These are phyloP conservation scores for Scutellaria barbata DNA, from an alignment of 257 asterid genomes.

Conservation along the genomic window DNA sequence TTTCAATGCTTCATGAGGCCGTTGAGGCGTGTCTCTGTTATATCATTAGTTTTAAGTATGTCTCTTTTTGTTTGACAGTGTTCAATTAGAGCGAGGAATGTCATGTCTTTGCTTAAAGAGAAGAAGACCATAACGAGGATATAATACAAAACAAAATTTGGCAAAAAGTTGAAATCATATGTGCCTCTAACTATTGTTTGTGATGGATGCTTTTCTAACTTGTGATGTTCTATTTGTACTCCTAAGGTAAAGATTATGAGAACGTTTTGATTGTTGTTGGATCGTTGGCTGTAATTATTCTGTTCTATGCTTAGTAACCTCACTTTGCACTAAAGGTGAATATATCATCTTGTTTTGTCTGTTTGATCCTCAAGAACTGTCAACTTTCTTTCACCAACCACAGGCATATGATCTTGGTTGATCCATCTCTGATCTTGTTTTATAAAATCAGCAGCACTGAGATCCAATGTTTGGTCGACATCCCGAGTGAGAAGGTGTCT, in stretches of 20 bases:
- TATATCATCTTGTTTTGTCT: slow-evolving; percentile 53
- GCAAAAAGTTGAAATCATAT: slow-evolving; percentile 43
- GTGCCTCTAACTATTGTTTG: slow-evolving; percentile 50
- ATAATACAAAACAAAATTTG: slow-evolving; percentile 44
- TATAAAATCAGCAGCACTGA: slow-evolving; percentile 55
- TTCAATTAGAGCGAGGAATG: slow-evolving; percentile 48
- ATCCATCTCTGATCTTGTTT: slow-evolving; percentile 57
- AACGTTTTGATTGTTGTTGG: neutral
- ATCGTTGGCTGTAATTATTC: neutral
- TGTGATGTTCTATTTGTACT: slow-evolving; percentile 49
- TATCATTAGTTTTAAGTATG: neutral
- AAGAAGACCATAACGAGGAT: slow-evolving; percentile 45
- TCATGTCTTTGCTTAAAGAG: slow-evolving; percentile 48
- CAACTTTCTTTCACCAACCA: slow-evolving; percentile 43
- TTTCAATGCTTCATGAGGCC: neutral
- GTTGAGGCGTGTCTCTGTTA: neutral
- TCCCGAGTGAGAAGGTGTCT: slow-evolving; percentile 60
- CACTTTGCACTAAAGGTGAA: slow-evolving; percentile 44
- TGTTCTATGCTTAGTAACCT: neutral
- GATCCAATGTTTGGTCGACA: slow-evolving; percentile 56
- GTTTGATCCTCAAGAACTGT: slow-evolving; percentile 52
- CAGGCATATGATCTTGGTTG: slow-evolving; percentile 54
- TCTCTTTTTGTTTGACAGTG: slow-evolving; percentile 49
- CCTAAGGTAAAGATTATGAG: slow-evolving; percentile 36
- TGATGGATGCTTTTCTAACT: slow-evolving; percentile 55